Evolutionary conservation across 1,284 basidiomycete species (phyloP), one percentile per base, ranked within the genome.

Genomic region (Neotropicomus parvogracilis): DNA sequence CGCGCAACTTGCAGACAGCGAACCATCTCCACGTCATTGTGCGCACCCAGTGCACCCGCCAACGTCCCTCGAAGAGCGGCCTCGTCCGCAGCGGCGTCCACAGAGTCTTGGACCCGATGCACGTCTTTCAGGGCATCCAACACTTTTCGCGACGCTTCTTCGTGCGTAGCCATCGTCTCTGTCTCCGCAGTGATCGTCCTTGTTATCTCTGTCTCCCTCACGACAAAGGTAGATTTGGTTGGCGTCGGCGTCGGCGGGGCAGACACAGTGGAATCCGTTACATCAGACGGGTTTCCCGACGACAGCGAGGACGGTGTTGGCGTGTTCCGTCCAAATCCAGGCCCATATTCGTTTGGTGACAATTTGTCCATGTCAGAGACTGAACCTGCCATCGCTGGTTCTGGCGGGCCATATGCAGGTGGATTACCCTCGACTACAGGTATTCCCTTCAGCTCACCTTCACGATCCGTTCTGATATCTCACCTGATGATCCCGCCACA

Each of bases 11-110:
- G 80, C 49, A 89, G 68, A 9, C 82, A 72, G 31, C 74, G 69
- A 27, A 86, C 67, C 73, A 90, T 80, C 55, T 80, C 78, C 13
- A 72, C 75, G 57, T 90, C 87, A 58, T 68, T 81, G 36, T 73
- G 75, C 6, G 77, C 73, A 41, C 75, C 67, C 40, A 89, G 62
- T 8, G 83, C 83, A 4, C 65, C 66, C 3, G 73, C 74, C 72
- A 91, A 75, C 40, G 83, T 72, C 47, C 72, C 69, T 2, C 79
- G 70, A 33, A 90, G 69, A 39, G 84, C 76, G 9, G 71, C 76
- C 28, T 72, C 66, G 62, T 91, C 88, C 19, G 65, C 66, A 14
- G 66, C 71, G 6, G 66, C 67, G 57, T 87, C 85, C 20, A 70
- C 64, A 16, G 70, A 67, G 59, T 84, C 80, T 65, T 88, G 83